Evolutionary conservation across 441 rosid species (phyloP), one percentile per base, ranked within the genome.

Genomic region (Populus hybrid): DNA sequence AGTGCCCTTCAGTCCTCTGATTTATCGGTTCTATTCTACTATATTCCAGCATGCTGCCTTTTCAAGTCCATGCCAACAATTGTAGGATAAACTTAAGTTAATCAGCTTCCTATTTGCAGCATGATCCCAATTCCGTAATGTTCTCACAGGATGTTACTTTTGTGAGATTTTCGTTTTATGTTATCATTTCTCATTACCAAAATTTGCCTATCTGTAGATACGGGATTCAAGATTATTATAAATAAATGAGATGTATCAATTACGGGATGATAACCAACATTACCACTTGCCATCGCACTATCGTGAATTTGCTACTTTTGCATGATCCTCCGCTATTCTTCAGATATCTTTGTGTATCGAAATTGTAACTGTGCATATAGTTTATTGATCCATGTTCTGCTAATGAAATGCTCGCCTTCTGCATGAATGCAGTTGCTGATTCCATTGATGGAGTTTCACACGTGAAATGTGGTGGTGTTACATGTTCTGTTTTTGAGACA

Each of bases 341-440:
- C 38, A 34, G 72, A 32, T 46, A 24, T 1, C 64, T 11, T 59
- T 28, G 10, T 10, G n/a, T 11, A 40, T 14, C 65, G 21, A 28
- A 61, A 64, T 28, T 21, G 67, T 70, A 6, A 69, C 46, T 21
- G 10, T 63, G 61, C 38, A 8, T 61, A 21, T 63, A n/a, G 32
- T 6, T 63, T 32, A 6, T 69, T 53, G 26, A 7, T n/a, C 46
- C 42, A 46, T 61, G 61, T 32, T 79, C 76, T 20, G 53, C 67
- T 34, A 53, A 36, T 38, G 26, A 76, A 72, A 59, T 76, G 36
- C 34, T 70, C 20, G 24, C 69, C 46, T 83, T 40, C 42, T 83
- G 78, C 82, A 66, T 86, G 80, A 42, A 80, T 85, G 46, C 88
- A 92, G 98, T 87, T 73, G 71, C 78, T 46, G 87, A 82, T 71